Evolutionary conservation across 331 rosid species (phyloP).

Genomic region (Stylosanthes scabra): DNA sequence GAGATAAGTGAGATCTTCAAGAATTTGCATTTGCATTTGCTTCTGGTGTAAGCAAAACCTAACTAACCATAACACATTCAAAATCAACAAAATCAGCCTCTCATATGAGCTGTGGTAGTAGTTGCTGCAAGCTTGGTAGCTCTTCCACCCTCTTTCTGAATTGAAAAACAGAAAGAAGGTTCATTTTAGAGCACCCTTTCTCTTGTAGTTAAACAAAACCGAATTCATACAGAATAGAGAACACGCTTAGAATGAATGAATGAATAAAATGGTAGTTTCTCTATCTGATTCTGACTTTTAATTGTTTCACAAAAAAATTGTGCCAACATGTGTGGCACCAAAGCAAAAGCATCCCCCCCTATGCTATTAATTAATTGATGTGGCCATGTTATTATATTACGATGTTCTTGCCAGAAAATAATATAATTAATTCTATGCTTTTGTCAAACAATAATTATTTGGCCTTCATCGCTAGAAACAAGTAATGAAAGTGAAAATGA

Average conservation of each 20-base stretch:
- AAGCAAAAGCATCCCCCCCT: not conserved
- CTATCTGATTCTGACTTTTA: not conserved
- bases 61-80: slow-evolving; percentile 12
- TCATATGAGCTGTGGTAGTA: slow-evolving; percentile 11
- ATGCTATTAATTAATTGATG: not conserved
- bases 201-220: slow-evolving; percentile 12
- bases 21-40: slow-evolving; percentile 37
- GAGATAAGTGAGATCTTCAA: slow-evolving; percentile 40
- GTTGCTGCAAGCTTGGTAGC: not conserved
- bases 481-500: too few relatives aligned
- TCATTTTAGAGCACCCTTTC: slow-evolving; percentile 17
- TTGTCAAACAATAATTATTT: not conserved
- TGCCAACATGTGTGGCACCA: not conserved
- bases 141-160: slow-evolving; percentile 1
- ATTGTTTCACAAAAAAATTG: slow-evolving; percentile 12
- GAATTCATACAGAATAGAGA: slow-evolving; percentile 8
- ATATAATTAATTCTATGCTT: not conserved
- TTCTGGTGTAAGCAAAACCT: slow-evolving; percentile 26
- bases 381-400: not conserved
- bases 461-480: too few relatives aligned
- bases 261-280: not conserved
- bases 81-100: not conserved
- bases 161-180: slow-evolving; percentile 7
- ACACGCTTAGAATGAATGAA: not conserved
- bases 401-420: not conserved